Base-by-base conservation (phyloP, 2,329 filamentous ascomycete species). In the Penicillium sp. region DNA sequence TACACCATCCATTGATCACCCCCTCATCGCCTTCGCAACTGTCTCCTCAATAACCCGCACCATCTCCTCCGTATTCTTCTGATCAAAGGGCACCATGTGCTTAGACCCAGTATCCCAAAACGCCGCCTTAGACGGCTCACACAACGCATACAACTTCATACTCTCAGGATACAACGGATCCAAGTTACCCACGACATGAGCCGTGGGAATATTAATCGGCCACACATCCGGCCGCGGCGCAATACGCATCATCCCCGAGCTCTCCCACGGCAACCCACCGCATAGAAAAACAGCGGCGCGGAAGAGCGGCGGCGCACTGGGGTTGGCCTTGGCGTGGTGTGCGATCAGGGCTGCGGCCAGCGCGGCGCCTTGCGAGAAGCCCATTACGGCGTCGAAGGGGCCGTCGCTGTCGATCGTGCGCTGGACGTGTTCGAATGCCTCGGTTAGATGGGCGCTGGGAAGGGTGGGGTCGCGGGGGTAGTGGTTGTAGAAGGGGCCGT, bases 151-250 rank as follows among this genome's bases (percentile, higher is more conserved):
- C 50, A 78, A 56, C 49, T 67, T 66, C 63, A 75, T 58, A 6
- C 71, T 61, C 24, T 69, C 58, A 2, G 66, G 46, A 52, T 70
- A 73, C 36, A 75, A 51, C 11, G 67, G 56, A 68, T 78, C 76
- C 62, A 71, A 66, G 49, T 64, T 69, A 0, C 76, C 76, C 18
- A 75, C 74, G 9, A 78, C 70, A 69, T 78, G 72, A 13, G 74
- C 70, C 16, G 76, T 77, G 3, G 74, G 75, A 27, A 78, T 76
- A n/a, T 40, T 55, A 36, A 73, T 64, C 11, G 61, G 58, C 40
- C 65, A 68, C n/a, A 53, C 60, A 50, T 57, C 61, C 51, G 37
- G 59, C 55, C 43, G 31, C 37, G 49, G 56, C 37, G 19, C 31
- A 9, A 71, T 39, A 22, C 58, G 40, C 55, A 62, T 56, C 55